These are phyloP conservation scores for Monilinia fructigena DNA, from an alignment of 2,329 filamentous ascomycete genomes.

Conservation along the genomic window DNA sequence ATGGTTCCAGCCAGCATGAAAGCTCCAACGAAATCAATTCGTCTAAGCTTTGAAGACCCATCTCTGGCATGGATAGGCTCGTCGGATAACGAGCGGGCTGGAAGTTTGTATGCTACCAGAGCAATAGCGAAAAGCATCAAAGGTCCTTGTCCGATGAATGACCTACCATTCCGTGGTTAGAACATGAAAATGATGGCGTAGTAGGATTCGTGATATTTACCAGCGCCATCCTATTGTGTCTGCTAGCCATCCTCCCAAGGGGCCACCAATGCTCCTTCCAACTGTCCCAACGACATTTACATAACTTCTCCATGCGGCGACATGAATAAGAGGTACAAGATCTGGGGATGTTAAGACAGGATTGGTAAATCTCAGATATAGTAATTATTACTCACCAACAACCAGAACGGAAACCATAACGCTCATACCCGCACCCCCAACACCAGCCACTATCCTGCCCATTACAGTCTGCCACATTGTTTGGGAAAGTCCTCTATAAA, in stretches of 20 bases:
- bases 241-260: conserved; percentile 68
- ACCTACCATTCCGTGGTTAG: conserved; percentile 45
- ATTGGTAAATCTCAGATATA: not conserved
- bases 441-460: conserved; percentile 53
- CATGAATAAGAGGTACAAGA: conserved; percentile 46
- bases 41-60: conserved; percentile 64
- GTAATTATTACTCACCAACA: conserved; percentile 15
- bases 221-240: conserved; percentile 75
- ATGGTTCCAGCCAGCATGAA: conserved; percentile 42
- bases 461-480: conserved; percentile 65
- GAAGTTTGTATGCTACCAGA: conserved; percentile 60
- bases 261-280: conserved; percentile 68
- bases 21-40: conserved; percentile 74
- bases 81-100: conserved; percentile 38
- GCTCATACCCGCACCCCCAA: conserved; percentile 70
- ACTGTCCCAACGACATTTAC: conserved; percentile 70
- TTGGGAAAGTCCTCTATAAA: conserved; percentile 60
- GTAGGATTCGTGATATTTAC: conserved; percentile 43
- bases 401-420: conserved; percentile 23
- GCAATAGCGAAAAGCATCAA: conserved; percentile 64
- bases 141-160: conserved; percentile 70
- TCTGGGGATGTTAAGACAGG: not conserved
- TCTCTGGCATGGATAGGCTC: conserved; percentile 59
- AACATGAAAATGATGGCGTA: not conserved
- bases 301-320: conserved; percentile 63